phyloP scores from a whole-genome alignment of 2,329 filamentous ascomycete species.

The Myriosclerotinia scirpicola region DNA sequence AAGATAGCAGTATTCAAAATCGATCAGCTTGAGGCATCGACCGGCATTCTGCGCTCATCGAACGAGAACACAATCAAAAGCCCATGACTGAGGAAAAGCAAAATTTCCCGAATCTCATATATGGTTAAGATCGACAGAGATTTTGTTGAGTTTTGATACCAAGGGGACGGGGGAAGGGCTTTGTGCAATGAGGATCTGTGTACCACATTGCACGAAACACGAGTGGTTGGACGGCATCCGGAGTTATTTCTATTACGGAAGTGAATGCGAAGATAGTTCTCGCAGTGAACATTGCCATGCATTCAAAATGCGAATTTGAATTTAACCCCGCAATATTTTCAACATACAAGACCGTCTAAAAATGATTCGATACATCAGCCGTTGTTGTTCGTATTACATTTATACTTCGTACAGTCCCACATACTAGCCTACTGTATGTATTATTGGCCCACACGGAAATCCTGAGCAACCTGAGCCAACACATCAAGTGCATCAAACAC shows the following conservation, averaged over 20 bases:
- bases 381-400: conserved; percentile 9
- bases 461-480: conserved; percentile 13
- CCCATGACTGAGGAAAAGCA: neutral
- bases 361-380: neutral
- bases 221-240: neutral
- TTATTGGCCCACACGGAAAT: conserved; percentile 5
- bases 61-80: neutral
- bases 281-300: conserved; percentile 5
- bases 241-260: neutral
- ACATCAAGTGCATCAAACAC: conserved; percentile 8
- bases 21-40: neutral
- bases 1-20: neutral
- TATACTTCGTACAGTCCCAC: neutral
- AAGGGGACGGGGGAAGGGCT: neutral
- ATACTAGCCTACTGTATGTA: neutral
- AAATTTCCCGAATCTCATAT: neutral
- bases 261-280: conserved; percentile 1
- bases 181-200: conserved; percentile 2
- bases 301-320: conserved; percentile 4
- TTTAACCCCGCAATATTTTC: neutral
- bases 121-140: neutral
- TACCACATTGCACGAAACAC: neutral
- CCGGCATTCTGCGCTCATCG: neutral
- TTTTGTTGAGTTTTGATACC: conserved; percentile 3
- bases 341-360: neutral